Base-by-base conservation (phyloP, 2,329 filamentous ascomycete genomes). In the Zasmidium cellare region DNA sequence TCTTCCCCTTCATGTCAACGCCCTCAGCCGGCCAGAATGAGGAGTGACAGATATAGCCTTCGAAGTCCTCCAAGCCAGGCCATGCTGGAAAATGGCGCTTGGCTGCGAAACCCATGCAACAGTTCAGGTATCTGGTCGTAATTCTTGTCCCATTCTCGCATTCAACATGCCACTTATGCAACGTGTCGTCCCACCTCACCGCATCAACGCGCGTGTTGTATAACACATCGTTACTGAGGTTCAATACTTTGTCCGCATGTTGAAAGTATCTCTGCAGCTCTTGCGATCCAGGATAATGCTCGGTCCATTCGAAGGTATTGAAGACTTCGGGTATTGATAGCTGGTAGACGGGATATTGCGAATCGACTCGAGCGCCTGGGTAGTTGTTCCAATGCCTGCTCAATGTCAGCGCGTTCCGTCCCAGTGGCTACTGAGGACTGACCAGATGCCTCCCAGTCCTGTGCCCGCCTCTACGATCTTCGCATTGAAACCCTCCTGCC, bases 211-310 rank as follows among this genome's bases (percentile, higher is more conserved):
- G 77, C 0, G 81, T 83, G 57, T 84, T 80, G 70, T 85, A 86
- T 0, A 78, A 74, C 14, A 76, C 78, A 58, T 86, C 82, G 64
- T 85, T 86, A 66, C 80, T 83, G 28, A 87, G 71, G 20, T 79
- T 72, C 3, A 85, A 65, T 2, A 81, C 77, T 54, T 81, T 80
- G 53, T 86, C 84, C n/a, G 85, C 80, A 46, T 86, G 81, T 18
- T 82, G 77, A 65, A 87, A 87, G 68, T 87, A 87, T 7, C 68
- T 67, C 16, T 80, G 77, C 1, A 87, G 74, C 49, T 87, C 70
- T 22, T 56, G n/a, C 31, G 62, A 63, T 24, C 61, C 66, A 1
- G 70, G 68, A 49, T 68, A 72, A 18, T 65, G 64, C 57, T 71
- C 55, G 1, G 58, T 67, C 62, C 83, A 88, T 22, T 74, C 83